Percentiles rank a stretch among this genome's conserved stretches.
phyloP scores from a whole-genome alignment of 768 basidiomycete species.

The Infundibulicybe gibba region DNA sequence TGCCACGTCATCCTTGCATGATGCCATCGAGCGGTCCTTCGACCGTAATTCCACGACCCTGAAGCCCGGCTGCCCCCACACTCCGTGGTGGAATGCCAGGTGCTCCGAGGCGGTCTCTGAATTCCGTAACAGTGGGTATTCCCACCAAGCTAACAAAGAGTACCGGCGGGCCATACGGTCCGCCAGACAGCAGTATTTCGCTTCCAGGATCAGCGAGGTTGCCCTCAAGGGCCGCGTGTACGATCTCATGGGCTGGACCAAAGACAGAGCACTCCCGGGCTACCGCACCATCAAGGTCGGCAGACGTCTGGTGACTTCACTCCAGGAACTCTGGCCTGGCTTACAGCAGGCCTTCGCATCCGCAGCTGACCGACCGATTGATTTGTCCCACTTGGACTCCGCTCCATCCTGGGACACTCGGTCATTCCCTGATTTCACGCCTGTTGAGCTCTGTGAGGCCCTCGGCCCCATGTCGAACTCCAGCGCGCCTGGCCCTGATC shows the following conservation, averaged over 20 bases:
- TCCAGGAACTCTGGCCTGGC: neutral
- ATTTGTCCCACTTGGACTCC: neutral
- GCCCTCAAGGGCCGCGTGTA: neutral
- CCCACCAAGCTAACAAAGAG: too few relatives aligned
- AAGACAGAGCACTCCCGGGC: neutral
- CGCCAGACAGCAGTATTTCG: too few relatives aligned
- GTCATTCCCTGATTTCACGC: neutral
- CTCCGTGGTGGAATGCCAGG: too few relatives aligned
- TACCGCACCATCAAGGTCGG: neutral
- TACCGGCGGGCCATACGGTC: too few relatives aligned
- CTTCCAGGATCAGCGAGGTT: too few relatives aligned
- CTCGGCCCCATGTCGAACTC: neutral
- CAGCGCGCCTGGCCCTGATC: neutral
- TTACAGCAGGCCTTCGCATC: neutral
- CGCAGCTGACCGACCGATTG: neutral
- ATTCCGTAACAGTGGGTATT: too few relatives aligned
- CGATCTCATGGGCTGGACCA: conserved; percentile 2
- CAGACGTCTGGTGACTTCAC: neutral
- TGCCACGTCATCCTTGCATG: too few relatives aligned
- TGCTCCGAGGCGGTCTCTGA: too few relatives aligned
- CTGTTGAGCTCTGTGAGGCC: neutral
- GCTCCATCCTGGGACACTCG: neutral
- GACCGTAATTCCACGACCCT: too few relatives aligned
- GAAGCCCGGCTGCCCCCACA: too few relatives aligned
- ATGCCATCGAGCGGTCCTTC: too few relatives aligned